Evolutionary conservation across 1,284 basidiomycete genomes (phyloP).

Genomic region (Pseudozyma sp.): DNA sequence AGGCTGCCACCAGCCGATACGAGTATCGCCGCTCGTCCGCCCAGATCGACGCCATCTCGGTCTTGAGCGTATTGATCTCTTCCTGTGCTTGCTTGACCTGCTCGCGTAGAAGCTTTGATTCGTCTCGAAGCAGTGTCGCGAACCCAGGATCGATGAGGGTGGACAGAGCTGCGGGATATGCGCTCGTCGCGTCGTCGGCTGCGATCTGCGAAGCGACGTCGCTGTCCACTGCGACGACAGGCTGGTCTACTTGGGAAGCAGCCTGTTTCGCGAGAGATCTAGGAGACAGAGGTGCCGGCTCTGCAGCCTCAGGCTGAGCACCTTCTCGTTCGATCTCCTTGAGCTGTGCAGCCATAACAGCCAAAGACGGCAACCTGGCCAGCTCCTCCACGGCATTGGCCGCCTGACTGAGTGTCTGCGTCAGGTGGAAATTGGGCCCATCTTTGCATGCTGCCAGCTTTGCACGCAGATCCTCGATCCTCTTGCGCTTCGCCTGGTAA

Average conservation of each 20-base stretch:
- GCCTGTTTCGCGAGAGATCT: slow-evolving; percentile 5
- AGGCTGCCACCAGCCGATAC: slow-evolving; percentile 93
- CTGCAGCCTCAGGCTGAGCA: background rate
- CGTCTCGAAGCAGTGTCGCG: slow-evolving; percentile 30
- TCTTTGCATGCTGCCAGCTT: slow-evolving; percentile 44
- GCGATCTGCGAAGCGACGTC: background rate
- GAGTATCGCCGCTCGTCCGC: slow-evolving; percentile 76
- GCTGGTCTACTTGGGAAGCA: slow-evolving; percentile 7
- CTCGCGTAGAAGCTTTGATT: slow-evolving; percentile 68
- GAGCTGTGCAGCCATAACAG: slow-evolving; percentile 28
- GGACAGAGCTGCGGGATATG: slow-evolving; percentile 16
- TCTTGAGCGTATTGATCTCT: slow-evolving; percentile 75
- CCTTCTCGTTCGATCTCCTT: slow-evolving; percentile 21
- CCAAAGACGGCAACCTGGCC: slow-evolving; percentile 24
- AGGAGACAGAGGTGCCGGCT: background rate
- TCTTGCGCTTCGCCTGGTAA: slow-evolving; percentile 48
- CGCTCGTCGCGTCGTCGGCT: background rate
- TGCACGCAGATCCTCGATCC: slow-evolving; percentile 41
- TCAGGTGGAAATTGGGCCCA: slow-evolving; percentile 21
- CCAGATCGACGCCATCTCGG: slow-evolving; percentile 83
- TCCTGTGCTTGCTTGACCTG: slow-evolving; percentile 75
- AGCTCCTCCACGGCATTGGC: slow-evolving; percentile 37
- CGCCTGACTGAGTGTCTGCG: slow-evolving; percentile 43
- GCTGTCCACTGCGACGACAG: background rate
- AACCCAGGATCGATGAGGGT: slow-evolving; percentile 31